Evolutionary conservation across 2,329 filamentous ascomycete species (phyloP), one percentile per base, ranked within the genome.

Genomic region (Penicillium brasilianum): DNA sequence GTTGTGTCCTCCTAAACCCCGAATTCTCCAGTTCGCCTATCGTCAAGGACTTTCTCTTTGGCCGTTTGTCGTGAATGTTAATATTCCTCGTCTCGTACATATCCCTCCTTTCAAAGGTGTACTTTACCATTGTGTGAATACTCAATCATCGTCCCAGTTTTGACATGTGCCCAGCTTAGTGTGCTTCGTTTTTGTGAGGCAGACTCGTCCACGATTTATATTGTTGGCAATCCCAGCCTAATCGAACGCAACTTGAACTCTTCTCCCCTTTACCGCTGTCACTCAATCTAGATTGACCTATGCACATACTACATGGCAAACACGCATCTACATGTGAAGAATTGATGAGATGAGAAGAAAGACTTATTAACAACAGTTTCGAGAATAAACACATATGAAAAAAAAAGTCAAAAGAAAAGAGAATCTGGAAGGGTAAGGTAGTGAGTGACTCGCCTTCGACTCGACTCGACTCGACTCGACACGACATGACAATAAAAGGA

Each of bases 1-100:
- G 92, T 74, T 97, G 93, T 79, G 89, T 97, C 63, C 80, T 98
- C 66, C 80, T 97, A 32, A 97, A 97, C 76, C 94, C 94, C 0
- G 93, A 97, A 76, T 97, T 97, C 73, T 91, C 93, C 36, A 90
- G 91, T 11, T 95, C 92, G n/a, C 91, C 93, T 0, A 87, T 97
- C 1, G 83, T 97, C 46, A 96, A 95, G 74, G 92, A 96, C 60
- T 97, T 97, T 74, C 83, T 97, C 54, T 95, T 96, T 75, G 73
- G 74, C 22, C 69, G 74, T 32, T 67, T 72, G 41, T 74, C 68
- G 43, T 76, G 65, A 59, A 50, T 18, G 16, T 20, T 4, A 16
- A 48, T 13, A 22, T 43, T 46, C 14, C 43, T 46, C 14, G 9
- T 28, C 11, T 13, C 25, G 48, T 34, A 50, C 11, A 53, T 39